Base-by-base conservation (phyloP, 257 asterid species). In the Capsicum chinense region DNA sequence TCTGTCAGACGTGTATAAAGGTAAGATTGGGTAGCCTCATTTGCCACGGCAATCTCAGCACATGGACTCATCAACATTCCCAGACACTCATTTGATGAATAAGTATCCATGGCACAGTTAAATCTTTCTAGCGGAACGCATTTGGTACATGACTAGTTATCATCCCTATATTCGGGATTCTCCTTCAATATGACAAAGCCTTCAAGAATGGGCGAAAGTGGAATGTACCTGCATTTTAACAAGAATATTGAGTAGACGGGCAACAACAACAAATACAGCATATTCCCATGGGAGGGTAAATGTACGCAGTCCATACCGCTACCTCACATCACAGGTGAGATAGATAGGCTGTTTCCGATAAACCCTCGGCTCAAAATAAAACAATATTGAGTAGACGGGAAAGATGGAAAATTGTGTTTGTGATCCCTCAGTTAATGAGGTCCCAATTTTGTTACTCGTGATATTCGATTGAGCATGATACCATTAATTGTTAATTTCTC, bases 131-230 rank as follows among this genome's bases (percentile, higher is more conserved):
- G 48, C 52, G 63, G 63, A 52, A 52, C 47, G 13, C 63, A 52
- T 21, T 21, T 76, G 21, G 12, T 76, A 76, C 62, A 50, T 50
- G 33, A 52, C 76, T 82, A 54, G 35, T 82, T 13, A 71, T 93
- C 98, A 11, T 95, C 98, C 59, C 85, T 93, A 79, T 92, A 95
- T 3, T 93, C 98, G 0, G 99, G 99, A 82, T 97, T 95, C 93
- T 92, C 95, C 71, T 92, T 95, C 64, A 97, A 85, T 89, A 97
- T 97, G 76, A 97, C 98, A 44, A 97, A 97, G 76, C 99, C 99
- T 87, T 97, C 99, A 1, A 97, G 97, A 84, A 97, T 88, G 33
- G 99, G 99, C 0, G 99, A 92, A 6, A 97, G 83, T 1, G 98
- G 98, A 85, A 92, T 88, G 79, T 97, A 95, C 89, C 99, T 94